Base-by-base conservation (phyloP, 345 rosid genomes). In the Populus simonii region DNA sequence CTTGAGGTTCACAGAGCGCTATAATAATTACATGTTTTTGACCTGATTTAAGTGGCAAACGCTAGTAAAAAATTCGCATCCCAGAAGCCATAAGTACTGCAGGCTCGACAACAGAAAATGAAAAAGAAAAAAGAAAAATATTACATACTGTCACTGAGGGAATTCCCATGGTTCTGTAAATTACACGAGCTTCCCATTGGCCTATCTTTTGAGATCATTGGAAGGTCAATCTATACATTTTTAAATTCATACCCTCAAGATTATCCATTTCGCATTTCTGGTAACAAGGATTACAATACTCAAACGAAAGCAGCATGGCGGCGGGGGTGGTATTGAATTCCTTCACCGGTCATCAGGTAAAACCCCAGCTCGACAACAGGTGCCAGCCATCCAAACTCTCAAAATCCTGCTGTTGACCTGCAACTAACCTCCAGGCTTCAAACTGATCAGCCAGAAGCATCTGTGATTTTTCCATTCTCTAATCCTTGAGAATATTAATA, bases 141-240 rank as follows among this genome's bases (percentile, higher is more conserved):
- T 10, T 3, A 23, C 27, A 23, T 9, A 4, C 29, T n/a, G 65
- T 59, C 29, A 3, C 11, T 4, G 41, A 36, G 45, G 16, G 3
- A 10, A 73, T 31, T 68, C 31, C 68, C 49, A 38, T 72, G 61
- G 78, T 67, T 68, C 8, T 38, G 66, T 76, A 76, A 82, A 78
- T 70, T 80, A 74, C 83, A 57, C 61, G 61, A 80, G 77, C 76
- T 80, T 63, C 39, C 62, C 62, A 68, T 41, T 45, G 38, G 17
- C 66, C 80, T 79, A 74, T 74, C 71, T 68, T 78, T 63, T 8
- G 61, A 36, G 47, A 76, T 53, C 76, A 75, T 75, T 49, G 66
- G 71, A 80, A 71, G 68, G 67, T 81, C 78, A 80, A 83, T 82
- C 89, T 88, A 83, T 86, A 88, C 91, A 86, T 62, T 82, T 53